A percentile compares a stretch with the other conserved stretches of the same genome.
These are phyloP conservation scores for Ormosia semicastrata DNA, from an alignment of 306 rosid species.

Conservation along the genomic window DNA sequence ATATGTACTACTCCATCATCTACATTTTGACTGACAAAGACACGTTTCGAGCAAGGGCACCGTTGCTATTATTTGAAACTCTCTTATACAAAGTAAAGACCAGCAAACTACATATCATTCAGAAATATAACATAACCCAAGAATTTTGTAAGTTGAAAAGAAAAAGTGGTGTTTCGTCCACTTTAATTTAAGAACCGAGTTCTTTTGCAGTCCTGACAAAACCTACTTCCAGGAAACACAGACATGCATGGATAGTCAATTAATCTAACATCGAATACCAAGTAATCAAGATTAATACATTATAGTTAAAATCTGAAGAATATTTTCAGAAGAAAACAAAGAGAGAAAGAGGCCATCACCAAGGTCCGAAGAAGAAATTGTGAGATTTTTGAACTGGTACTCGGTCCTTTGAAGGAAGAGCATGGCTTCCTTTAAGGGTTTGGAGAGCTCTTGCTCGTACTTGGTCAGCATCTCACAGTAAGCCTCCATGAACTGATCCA, in stretches of 20 bases:
- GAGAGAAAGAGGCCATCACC: slow-evolving; percentile 33
- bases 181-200: not conserved
- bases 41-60: slow-evolving; percentile 17
- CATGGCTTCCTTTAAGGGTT: slow-evolving; percentile 96
- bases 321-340: not conserved
- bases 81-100: not conserved
- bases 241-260: slow-evolving; percentile 30
- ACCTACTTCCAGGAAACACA: slow-evolving; percentile 20
- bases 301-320: not conserved
- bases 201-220: not conserved
- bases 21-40: slow-evolving; percentile 7
- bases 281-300: not conserved
- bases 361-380: slow-evolving; percentile 59
- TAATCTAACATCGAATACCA: not conserved
- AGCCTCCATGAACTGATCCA: slow-evolving; percentile 99
- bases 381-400: slow-evolving; percentile 75
- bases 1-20: slow-evolving; percentile 21
- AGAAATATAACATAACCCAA: not conserved
- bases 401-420: slow-evolving; percentile 80
- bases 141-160: not conserved
- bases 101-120: not conserved
- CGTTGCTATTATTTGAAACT: not conserved
- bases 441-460: slow-evolving; percentile 91
- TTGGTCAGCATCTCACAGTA: slow-evolving; percentile 96
- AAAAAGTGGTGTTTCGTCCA: slow-evolving; percentile 2